Base-by-base conservation (phyloP, 345 rosid species). In the Abelmoschus esculentus region DNA sequence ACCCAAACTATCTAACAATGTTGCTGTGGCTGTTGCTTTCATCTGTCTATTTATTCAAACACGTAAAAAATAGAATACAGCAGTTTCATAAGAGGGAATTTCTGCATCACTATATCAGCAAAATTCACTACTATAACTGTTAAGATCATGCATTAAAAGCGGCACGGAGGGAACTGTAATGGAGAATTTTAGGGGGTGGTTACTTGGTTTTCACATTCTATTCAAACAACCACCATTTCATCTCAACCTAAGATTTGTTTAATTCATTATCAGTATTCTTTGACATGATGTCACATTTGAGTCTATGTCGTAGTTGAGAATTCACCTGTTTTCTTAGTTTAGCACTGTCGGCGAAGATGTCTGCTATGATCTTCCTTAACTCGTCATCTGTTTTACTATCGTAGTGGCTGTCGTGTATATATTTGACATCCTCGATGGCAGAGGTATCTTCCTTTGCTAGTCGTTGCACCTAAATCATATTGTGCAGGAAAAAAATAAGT, bases 241-340 rank as follows among this genome's bases (percentile, higher is more conserved):
- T 72, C 75, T 67, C 46, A 28, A 70, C 74, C 9, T 28, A 38
- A 7, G 42, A 64, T 34, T 63, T 15, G 18, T 28, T 12, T 6
- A 55, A 52, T 13, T 46, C 67, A 26, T 50, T 72, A 17, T 64
- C 60, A 7, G 67, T 38, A 42, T 53, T 73, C 69, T 50, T 54
- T n/a, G 61, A 68, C 11, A 67, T 0, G 18, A 12, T 50, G 46
- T 66, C 72, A 70, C 40, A 61, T 70, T 79, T 72, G 56, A 83
- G 79, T 66, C 81, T 85, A 72, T 60, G 76, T 6, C 76, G 84
- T 60, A 82, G 61, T 13, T 78, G 61, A 73, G 76, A 72, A 75
- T 86, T 87, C 76, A 89, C 90, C 83, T 83, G 90, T 80, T 82
- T 90, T 80, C 96, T 82, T 80, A 88, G 44, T 52, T 83, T 87